Conservation (phyloP, 306 rosid species). For the Abrus pulchellus region DNA sequence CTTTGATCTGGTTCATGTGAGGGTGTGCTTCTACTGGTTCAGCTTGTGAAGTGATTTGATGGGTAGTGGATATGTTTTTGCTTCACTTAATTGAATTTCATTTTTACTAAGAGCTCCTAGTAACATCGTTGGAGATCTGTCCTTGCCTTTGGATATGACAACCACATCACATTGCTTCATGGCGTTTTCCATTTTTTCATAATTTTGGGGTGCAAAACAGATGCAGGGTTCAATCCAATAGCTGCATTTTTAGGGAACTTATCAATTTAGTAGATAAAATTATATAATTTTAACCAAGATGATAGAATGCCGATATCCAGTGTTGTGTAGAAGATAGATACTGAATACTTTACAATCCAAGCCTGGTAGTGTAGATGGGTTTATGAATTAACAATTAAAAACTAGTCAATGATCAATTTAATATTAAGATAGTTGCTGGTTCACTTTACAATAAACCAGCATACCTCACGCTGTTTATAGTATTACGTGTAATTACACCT, state of each 20-base stretch:
- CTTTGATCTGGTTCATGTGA: slow-evolving; percentile 72
- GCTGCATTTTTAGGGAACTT: slow-evolving; percentile 45
- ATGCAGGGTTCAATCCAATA: slow-evolving; percentile 19
- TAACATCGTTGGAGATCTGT: slow-evolving; percentile 59
- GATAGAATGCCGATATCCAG: slow-evolving; percentile 36
- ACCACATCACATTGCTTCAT: slow-evolving; percentile 46
- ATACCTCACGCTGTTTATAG: slow-evolving; percentile 13
- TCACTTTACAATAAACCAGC: slow-evolving; percentile 24
- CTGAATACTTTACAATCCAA: slow-evolving; percentile 22
- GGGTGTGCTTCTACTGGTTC: slow-evolving; percentile 46
- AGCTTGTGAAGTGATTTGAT: slow-evolving; percentile 39
- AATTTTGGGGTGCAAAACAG: slow-evolving; percentile 41
- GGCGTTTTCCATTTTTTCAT: slow-evolving; percentile 18
- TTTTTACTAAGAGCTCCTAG: slow-evolving; percentile 37
- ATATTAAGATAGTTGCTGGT: slow-evolving; percentile 21
- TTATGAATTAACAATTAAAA: slow-evolving; percentile 38
- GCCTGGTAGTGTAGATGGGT: slow-evolving; percentile 12
- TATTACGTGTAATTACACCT: slow-evolving; percentile 11
- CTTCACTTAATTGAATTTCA: slow-evolving; percentile 42
- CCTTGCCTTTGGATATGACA: slow-evolving; percentile 39
- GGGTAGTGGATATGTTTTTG: slow-evolving; percentile 35
- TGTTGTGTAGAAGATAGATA: slow-evolving; percentile 34
- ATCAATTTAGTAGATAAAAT: slow-evolving; percentile 24
- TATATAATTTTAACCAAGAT: slow-evolving; percentile 15
- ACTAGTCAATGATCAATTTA: slow-evolving; percentile 27